Evolutionary conservation across 1,139 yeast genomes (phyloP).

Genomic region (Pichia sp.): DNA sequence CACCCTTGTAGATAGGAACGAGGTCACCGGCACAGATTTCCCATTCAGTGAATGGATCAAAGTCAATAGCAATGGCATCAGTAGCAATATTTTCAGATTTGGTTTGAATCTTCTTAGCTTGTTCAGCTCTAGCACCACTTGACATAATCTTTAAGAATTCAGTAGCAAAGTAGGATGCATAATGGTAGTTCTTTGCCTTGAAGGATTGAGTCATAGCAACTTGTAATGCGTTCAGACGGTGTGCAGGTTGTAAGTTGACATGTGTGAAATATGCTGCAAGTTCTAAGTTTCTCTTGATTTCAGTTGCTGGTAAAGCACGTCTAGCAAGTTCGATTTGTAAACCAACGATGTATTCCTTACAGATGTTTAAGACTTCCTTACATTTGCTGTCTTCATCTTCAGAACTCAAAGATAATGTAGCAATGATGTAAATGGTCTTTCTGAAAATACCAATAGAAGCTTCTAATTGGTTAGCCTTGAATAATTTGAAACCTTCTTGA

Average conservation of each 20-base stretch:
- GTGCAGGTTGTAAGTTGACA: constrained; percentile 78
- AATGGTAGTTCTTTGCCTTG: constrained; percentile 81
- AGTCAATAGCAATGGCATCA: constrained; percentile 88
- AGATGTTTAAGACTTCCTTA: constrained; percentile 64
- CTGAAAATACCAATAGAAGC: constrained; percentile 81
- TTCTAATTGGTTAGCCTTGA: constrained; percentile 80
- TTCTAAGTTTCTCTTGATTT: constrained; percentile 84
- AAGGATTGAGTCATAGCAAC: constrained; percentile 95
- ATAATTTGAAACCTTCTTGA: constrained; percentile 75
- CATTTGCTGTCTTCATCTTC: constrained; percentile 79
- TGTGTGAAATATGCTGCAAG: constrained; percentile 94
- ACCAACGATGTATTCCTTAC: constrained; percentile 91
- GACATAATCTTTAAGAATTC: constrained; percentile 70
- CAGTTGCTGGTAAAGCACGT: constrained; percentile 69
- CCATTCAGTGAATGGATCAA: constrained; percentile 89
- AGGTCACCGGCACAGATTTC: constrained; percentile 84
- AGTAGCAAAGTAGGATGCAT: constrained; percentile 88
- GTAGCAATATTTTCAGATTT: constrained; percentile 77
- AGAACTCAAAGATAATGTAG: constrained; percentile 68
- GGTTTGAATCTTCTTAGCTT: constrained; percentile 78
- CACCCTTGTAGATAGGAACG: constrained; percentile 85
- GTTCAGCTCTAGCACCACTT: constrained; percentile 82
- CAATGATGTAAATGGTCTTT: constrained; percentile 70
- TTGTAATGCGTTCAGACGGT: constrained; percentile 83
- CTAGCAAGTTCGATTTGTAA: constrained; percentile 87